Conservation (phyloP, 2,329 filamentous ascomycete species). For the Venturia pyrina region DNA sequence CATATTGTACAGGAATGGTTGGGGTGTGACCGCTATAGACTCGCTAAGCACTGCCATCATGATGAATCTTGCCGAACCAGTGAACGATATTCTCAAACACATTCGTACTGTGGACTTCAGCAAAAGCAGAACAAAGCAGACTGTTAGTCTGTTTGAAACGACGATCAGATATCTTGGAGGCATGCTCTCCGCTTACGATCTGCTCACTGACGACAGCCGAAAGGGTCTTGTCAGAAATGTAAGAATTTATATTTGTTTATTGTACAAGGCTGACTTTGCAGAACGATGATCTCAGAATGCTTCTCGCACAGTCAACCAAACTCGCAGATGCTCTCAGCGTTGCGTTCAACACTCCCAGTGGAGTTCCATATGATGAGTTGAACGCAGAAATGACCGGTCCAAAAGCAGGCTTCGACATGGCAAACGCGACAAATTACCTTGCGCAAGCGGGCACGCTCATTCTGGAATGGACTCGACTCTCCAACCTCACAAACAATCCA, state of each 20-base stretch:
- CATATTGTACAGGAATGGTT: conserved; percentile 54
- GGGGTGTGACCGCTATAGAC: conserved; percentile 76
- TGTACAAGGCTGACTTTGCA: conserved; percentile 16
- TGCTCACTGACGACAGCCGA: conserved; percentile 50
- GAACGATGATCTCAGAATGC: conserved; percentile 38
- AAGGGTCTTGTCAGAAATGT: conserved; percentile 47
- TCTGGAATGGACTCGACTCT: conserved; percentile 73
- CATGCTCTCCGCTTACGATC: conserved; percentile 61
- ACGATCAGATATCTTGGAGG: conserved; percentile 83
- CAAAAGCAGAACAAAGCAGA: conserved; percentile 35
- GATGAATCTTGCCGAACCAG: conserved; percentile 59
- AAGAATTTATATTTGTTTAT: background rate
- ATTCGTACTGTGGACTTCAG: conserved; percentile 50
- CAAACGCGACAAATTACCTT: conserved; percentile 61
- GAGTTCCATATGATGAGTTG: conserved; percentile 63
- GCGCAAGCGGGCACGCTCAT: conserved; percentile 70
- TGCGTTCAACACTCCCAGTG: conserved; percentile 66
- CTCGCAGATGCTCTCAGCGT: conserved; percentile 66
- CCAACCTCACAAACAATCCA: conserved; percentile 59
- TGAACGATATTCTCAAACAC: conserved; percentile 60
- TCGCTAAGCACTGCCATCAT: conserved; percentile 69
- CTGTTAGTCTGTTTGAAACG: conserved; percentile 76
- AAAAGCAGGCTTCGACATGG: conserved; percentile 46
- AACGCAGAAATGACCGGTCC: conserved; percentile 23
- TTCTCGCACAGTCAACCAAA: conserved; percentile 56